A percentile compares a stretch with the other conserved stretches of the same genome.
phyloP scores from a whole-genome alignment of 257 asterid species.

The Jasminum sambac region DNA sequence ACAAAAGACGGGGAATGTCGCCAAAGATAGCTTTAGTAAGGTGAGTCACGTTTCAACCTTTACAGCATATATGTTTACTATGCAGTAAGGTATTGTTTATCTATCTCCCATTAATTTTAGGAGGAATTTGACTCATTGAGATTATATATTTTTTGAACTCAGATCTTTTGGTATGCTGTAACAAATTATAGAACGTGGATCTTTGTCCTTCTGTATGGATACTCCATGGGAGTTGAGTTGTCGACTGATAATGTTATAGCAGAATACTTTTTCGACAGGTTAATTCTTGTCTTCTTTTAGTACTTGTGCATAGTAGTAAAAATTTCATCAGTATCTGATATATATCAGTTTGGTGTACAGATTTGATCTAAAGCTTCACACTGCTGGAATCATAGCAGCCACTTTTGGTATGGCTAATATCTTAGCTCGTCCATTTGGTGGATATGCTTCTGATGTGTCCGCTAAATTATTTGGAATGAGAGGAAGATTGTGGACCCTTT shows the following conservation, averaged over 20 bases:
- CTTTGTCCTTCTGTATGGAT: constrained; percentile 54
- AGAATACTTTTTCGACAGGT: constrained; percentile 59
- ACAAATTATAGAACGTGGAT: constrained; percentile 65
- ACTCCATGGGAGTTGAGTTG: constrained; percentile 60
- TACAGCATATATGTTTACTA: no score
- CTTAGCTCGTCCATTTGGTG: constrained; percentile 53
- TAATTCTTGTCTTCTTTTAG: background rate
- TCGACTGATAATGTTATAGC: constrained; percentile 57
- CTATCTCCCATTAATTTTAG: background rate
- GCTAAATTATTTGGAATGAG: constrained; percentile 60
- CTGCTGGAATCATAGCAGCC: constrained; percentile 58
- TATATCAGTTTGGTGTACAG: constrained; percentile 19
- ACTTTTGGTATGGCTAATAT: constrained; percentile 62
- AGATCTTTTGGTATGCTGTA: constrained; percentile 45
- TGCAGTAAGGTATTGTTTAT: background rate
- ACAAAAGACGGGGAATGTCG: constrained; percentile 48
- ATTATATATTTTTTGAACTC: background rate
- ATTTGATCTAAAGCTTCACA: constrained; percentile 55
- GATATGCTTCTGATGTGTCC: constrained; percentile 41
- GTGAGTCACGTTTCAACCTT: constrained; percentile 20
- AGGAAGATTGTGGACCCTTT: constrained; percentile 55
- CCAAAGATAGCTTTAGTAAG: constrained; percentile 47
- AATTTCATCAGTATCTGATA: no score
- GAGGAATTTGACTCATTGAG: background rate
- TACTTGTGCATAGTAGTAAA: no score